Base-by-base conservation (phyloP, 2,329 filamentous ascomycete genomes). In the Pleomassaria siparia region DNA sequence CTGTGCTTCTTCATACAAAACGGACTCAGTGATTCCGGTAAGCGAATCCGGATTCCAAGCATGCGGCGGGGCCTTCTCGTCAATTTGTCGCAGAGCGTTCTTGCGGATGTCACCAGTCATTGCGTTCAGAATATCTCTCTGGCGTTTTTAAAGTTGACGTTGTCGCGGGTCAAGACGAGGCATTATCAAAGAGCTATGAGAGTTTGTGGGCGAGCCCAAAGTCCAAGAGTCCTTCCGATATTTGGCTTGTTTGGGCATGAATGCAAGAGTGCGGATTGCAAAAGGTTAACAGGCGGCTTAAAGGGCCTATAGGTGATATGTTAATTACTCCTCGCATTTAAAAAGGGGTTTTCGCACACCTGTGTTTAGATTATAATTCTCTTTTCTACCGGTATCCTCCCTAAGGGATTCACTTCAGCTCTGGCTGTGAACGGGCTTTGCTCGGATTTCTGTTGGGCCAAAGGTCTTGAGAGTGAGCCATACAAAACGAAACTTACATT, bases 11-110 rank as follows among this genome's bases (percentile, higher is more conserved):
- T 28, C 37, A 40, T 40, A 15, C 37, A 40, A 12, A 25, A 15
- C 15, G 24, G 37, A 40, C 21, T 40, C 29, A 7, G 43, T 42
- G 32, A 55, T 55, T 25, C 47, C 41, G 28, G 46, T 55, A 7
- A 45, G 25, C n/a, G 49, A 50, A 30, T 55, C 50, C 12, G 50
- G 50, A 32, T 53, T 47, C 41, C 29, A 48, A 25, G 41, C 18
- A 25, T 40, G 41, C 28, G 50, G 53, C 18, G 40, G 32, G 12
- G 37, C 32, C 33, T 43, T 58, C 29, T 47, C 40, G 18, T 29
- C 15, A 12, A 58, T 56, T 33, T 51, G 48, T 18, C 35, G 37
- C 22, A 56, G 33, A 13, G 51, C 53, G n/a, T 58, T 47, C 21
- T 48, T 51, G 39, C 50, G 47, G 28, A 58, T 49, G 0, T 47